Percentiles rank a stretch among this genome's conserved stretches.
Conservation (phyloP, 352 stramenopile species). For the Phytophthora macrochlamydospora region DNA sequence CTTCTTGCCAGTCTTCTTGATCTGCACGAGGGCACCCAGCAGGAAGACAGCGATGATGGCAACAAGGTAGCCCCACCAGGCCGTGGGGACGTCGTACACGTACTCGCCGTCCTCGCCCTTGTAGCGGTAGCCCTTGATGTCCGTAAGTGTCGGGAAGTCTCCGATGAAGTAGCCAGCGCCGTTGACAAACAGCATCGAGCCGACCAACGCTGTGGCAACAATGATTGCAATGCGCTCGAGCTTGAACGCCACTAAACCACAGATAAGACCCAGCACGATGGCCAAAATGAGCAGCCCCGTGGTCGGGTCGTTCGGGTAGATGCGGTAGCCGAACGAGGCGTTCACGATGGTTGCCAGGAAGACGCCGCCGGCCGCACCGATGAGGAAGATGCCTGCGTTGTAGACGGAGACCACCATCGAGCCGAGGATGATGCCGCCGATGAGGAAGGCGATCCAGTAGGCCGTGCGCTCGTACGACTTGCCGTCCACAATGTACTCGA, state of each 20-base stretch:
- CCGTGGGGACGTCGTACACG: constrained; percentile 51
- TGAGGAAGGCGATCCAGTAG: constrained; percentile 56
- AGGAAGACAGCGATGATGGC: constrained; percentile 51
- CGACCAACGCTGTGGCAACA: constrained; percentile 61
- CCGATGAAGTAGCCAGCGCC: constrained; percentile 69
- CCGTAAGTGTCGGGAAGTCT: constrained; percentile 46
- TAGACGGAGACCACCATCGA: constrained; percentile 60
- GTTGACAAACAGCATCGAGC: constrained; percentile 46
- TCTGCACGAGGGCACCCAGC: constrained; percentile 54
- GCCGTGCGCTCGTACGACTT: constrained; percentile 51
- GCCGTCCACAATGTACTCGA: constrained; percentile 45
- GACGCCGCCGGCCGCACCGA: constrained; percentile 47
- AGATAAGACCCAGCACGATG: constrained; percentile 47
- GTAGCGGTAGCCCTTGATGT: constrained; percentile 46
- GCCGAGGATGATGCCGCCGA: constrained; percentile 51
- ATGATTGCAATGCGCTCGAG: constrained; percentile 58
- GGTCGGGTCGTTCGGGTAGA: constrained; percentile 53
- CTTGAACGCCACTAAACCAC: constrained; percentile 49
- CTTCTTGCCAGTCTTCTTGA: constrained; percentile 58
- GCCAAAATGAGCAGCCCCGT: constrained; percentile 47
- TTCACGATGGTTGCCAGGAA: constrained; percentile 53
- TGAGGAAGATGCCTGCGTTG: constrained; percentile 56
- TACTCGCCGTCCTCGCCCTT: constrained; percentile 39
- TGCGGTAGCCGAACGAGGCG: constrained; percentile 54
- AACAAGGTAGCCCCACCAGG: constrained; percentile 60